Evolutionary conservation across 768 basidiomycete species (phyloP), one percentile per base, ranked within the genome.

Genomic region (Pleurotus ostreatus): DNA sequence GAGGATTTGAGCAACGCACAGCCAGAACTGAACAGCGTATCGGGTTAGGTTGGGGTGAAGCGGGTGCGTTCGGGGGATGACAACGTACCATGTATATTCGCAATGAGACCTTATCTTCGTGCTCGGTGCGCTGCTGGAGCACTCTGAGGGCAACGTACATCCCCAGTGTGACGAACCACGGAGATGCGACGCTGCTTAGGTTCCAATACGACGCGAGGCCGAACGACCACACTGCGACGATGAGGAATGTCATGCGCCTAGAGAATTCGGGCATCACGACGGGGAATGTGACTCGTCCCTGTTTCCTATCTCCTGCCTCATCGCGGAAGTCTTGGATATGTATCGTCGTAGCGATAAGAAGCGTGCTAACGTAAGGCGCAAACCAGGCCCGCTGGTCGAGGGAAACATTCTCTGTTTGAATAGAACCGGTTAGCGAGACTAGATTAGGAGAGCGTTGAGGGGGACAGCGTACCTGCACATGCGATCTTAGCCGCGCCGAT

Each of bases 311-410:
- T 8, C 59, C 59, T 4, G 39, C 59, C 20, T 58, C 53, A 46
- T 59, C 59, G 38, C 46, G 55, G 26, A 59, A 56, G 48, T 59
- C 59, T 39, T 46, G 46, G 26, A 56, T 56, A 38, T 59, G 59
- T 8, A 59, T 49, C 13, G 59, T 59, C 15, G 59, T 59, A 12
- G 57, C 34, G 51, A 59, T 59, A 34, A 59, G 43, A 18, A 57
- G 18, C 13, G 46, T 54, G 23, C 44, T 55, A 25, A 59, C 16
- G 41, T 22, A 34, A n/a, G 45, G 48, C 39, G 59, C 59, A 26
- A 43, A 22, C 46, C 46, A 53, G 25, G 48, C 37, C 38, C 56
- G 55, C 18, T 46, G 38, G 41, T 55, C 43, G 15, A 34, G 44
- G 2, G 45, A 20, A 12, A 45, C 54, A 18, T 55, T 26, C 22